Base-by-base conservation (phyloP, 768 basidiomycete species). In the Boletus subcaerulescens region DNA sequence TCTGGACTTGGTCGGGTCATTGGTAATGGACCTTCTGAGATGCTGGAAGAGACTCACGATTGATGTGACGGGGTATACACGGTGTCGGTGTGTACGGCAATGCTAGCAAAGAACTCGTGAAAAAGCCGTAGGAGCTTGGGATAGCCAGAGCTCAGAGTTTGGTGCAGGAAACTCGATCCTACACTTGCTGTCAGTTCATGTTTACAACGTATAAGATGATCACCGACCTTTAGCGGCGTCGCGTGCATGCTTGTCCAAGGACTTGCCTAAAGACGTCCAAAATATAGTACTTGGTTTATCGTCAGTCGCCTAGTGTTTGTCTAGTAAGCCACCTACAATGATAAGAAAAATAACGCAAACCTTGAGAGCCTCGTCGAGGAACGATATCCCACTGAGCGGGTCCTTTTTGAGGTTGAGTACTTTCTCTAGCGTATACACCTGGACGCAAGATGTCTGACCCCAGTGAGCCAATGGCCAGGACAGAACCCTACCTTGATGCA, bases 381-480 rank as follows among this genome's bases (percentile, higher is more conserved):
- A 98, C 3, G 88, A 60, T 0, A 79, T 73, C 55, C 91, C 87
- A 0, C 90, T 86, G 33, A 80, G 74, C 0, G 87, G 76, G 65
- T 98, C 95, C 68, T 83, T 88, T 76, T 98, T 98, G 64, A 96
- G 71, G 63, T 82, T 85, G 35, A 98, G 76, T 3, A 98, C 96
- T 65, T 93, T 97, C 72, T 98, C 96, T 6, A 99, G 81, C 2
- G 89, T 89, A 70, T 98, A 96, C 7, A 98, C 92, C 93, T 94
- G 17, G 20, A 43, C 3, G 6, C 29, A 60, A 26, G 39, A 11
- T 0, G 12, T 14, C 4, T 51, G 35, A 60, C 22, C 33, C 31
- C 13, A 13, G 18, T 7, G 20, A 4, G 32, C 22, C 31, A 26
- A 18, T 7, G 18, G 35, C 9, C 9, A 14, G 11, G 12, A 31